phyloP scores from a whole-genome alignment of 768 basidiomycete genomes.

The Omphalotus guepiniiformis region DNA sequence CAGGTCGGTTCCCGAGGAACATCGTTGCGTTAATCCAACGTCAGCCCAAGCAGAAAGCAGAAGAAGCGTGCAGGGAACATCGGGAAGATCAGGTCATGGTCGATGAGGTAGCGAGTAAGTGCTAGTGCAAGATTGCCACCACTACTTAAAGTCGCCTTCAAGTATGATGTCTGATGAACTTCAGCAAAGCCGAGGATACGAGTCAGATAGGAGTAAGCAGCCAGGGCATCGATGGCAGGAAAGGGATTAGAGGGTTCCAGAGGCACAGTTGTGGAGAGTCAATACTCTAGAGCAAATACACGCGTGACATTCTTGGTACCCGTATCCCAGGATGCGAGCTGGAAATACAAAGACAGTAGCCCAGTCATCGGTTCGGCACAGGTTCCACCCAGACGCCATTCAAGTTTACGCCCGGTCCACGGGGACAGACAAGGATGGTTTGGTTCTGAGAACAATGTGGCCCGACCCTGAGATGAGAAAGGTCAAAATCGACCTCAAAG shows the following conservation, averaged over 20 bases:
- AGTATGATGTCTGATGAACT: conserved; percentile 56
- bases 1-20: conserved; percentile 32
- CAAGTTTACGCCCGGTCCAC: conserved; percentile 37
- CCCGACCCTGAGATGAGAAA: conserved; percentile 33
- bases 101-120: conserved; percentile 56
- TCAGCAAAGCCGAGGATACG: conserved; percentile 51
- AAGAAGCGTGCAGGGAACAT: conserved; percentile 43
- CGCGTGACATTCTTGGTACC: conserved; percentile 46
- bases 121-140: conserved; percentile 71
- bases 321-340: conserved; percentile 51
- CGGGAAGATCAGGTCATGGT: conserved; percentile 36
- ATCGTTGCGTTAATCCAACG: conserved; percentile 30
- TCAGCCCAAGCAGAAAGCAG: conserved; percentile 57
- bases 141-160: conserved; percentile 78
- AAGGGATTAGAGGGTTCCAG: conserved; percentile 50
- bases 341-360: conserved; percentile 38
- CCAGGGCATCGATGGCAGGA: conserved; percentile 69
- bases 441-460: conserved; percentile 26
- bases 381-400: conserved; percentile 48
- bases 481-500: no score
- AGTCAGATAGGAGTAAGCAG: conserved; percentile 70
- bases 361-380: conserved; percentile 37
- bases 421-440: conserved; percentile 34
- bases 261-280: conserved; percentile 48
- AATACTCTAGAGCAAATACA: conserved; percentile 66